Percentiles rank a stretch among this genome's conserved stretches.
These are phyloP conservation scores for Penicillium paxilli DNA, from an alignment of 495 filamentous ascomycete species.

Conservation along the genomic window DNA sequence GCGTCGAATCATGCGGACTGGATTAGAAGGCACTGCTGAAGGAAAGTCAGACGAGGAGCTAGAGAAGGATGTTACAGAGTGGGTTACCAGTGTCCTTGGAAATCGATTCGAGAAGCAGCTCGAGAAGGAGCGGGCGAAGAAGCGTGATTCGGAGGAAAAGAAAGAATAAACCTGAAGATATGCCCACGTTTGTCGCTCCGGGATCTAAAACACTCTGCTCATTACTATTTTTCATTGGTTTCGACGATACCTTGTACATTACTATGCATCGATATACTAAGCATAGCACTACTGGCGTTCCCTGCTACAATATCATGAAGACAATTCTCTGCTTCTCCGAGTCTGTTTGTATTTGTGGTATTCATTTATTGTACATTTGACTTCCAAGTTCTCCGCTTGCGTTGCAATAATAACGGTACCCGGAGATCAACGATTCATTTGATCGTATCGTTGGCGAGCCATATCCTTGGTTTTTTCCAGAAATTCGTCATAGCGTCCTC, in stretches of 20 bases:
- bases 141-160: conserved; percentile 10
- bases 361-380: background rate
- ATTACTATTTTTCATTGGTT: background rate
- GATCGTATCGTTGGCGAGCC: conserved; percentile 77
- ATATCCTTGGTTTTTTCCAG: conserved; percentile 75
- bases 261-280: background rate
- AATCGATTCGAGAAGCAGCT: conserved; percentile 48
- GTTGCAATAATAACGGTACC: too few species aligned
- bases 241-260: conserved; percentile 25
- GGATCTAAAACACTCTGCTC: conserved; percentile 20
- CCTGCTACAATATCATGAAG: background rate
- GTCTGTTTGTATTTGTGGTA: background rate
- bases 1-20: conserved; percentile 51
- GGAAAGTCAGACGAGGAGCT: conserved; percentile 52
- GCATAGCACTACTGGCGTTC: background rate
- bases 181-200: too few species aligned
- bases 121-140: conserved; percentile 36
- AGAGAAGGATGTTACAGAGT: conserved; percentile 70
- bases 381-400: background rate
- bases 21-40: conserved; percentile 42
- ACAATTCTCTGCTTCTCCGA: background rate
- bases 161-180: background rate
- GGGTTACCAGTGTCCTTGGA: conserved; percentile 62
- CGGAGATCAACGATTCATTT: conserved; percentile 40
- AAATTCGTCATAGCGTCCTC: conserved; percentile 69